Evolutionary conservation across 495 filamentous ascomycete species (phyloP), one percentile per base, ranked within the genome.

Genomic region (Penicillium taxi): DNA sequence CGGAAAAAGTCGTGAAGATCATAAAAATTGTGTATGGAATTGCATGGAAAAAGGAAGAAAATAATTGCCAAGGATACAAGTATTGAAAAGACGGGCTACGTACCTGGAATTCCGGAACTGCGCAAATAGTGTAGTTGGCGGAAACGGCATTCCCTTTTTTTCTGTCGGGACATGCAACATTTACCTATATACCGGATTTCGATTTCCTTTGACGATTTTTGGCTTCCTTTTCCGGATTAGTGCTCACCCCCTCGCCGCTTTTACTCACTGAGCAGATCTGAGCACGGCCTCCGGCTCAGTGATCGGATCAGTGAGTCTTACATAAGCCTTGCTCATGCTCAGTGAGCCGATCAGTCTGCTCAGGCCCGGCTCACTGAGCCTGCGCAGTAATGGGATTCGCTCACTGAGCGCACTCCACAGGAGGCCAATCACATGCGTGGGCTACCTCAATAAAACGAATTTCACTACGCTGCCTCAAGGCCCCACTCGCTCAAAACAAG

Each of bases 191-290:
- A n/a, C n/a, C n/a, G n/a, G n/a, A n/a, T n/a, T n/a, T n/a, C n/a
- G n/a, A 29, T 29, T 27, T 27, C 9, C 26, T 27, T 27, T 27
- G 26, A 27, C 26, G 26, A 12, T 27, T 27, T 9, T 27, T 27
- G 26, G 9, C 26, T 27, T 27, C 9, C 9, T 27, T 32, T 32
- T 32, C 29, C 29, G 17, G 29, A 18, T 32, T 32, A 32, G 6
- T 32, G 29, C 29, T 32, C 17, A 32, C 29, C 29, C 29, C 9
- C 14, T 32, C 29, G 29, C 29, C 29, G 29, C 26, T 27, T 27
- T 26, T 26, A 26, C 25, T 26, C 26, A 27, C 25, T 26, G 25
- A 26, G 25, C 25, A 26, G 8, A 26, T 26, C 25, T 26, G 25
- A 26, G 25, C 25, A 26, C 25, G 25, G 25, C 25, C 25, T 26